Conservation (phyloP, 2,329 filamentous ascomycete genomes). For the Amylocarpus encephaloides region DNA sequence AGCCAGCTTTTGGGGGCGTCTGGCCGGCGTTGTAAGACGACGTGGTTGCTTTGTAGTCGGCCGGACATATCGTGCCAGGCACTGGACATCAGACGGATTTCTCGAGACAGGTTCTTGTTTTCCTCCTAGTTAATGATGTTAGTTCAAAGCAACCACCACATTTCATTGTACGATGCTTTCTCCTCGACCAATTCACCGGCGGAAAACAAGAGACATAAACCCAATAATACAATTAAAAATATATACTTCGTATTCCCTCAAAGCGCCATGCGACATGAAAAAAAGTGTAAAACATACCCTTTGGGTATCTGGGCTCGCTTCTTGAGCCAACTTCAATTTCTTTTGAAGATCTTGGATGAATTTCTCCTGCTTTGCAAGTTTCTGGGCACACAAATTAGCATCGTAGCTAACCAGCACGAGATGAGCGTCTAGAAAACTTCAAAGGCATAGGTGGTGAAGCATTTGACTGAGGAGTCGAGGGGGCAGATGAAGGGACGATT, state of each 20-base stretch:
- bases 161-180: neutral
- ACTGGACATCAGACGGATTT: constrained; percentile 72
- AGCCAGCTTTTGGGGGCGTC: constrained; percentile 77
- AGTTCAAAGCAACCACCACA: neutral
- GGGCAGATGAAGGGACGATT: too few relatives aligned
- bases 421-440: too few relatives aligned
- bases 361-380: constrained; percentile 25
- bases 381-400: constrained; percentile 23
- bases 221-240: neutral
- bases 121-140: neutral
- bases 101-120: constrained; percentile 60
- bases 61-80: constrained; percentile 81
- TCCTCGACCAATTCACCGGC: neutral
- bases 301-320: constrained; percentile 24
- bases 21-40: constrained; percentile 67
- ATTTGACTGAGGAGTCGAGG: too few relatives aligned
- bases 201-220: neutral
- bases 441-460: too few relatives aligned
- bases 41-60: constrained; percentile 75
- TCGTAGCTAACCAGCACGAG: neutral
- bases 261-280: constrained; percentile 8
- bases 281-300: constrained; percentile 26
- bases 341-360: constrained; percentile 26
- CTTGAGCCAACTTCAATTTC: constrained; percentile 25
- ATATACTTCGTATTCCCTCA: neutral